A percentile compares a stretch with the other conserved stretches of the same genome.
Conservation (phyloP, 2,329 filamentous ascomycete species). For the Talaromyces funiculosus region DNA sequence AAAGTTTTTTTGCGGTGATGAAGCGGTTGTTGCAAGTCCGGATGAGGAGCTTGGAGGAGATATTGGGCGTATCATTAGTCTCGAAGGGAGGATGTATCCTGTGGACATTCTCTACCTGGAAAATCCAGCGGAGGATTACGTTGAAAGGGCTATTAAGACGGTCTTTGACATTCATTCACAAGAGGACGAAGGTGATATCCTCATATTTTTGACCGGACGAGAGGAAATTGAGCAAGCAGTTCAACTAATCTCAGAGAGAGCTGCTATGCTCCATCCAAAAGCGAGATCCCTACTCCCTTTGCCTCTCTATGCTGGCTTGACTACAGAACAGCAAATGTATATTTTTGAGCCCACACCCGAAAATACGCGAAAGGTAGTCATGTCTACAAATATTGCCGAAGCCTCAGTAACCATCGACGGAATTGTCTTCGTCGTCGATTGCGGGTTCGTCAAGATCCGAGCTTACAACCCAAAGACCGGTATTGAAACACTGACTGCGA, state of each 20-base stretch:
- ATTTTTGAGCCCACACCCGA: slow-evolving; percentile 81
- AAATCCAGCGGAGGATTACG: slow-evolving; percentile 74
- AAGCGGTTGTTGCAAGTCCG: slow-evolving; percentile 32
- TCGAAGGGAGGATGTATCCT: slow-evolving; percentile 83
- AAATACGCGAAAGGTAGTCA: slow-evolving; percentile 82
- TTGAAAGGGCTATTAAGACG: slow-evolving; percentile 74
- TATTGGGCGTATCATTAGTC: slow-evolving; percentile 64
- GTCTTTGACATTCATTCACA: slow-evolving; percentile 81
- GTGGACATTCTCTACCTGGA: slow-evolving; percentile 82
- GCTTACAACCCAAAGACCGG: slow-evolving; percentile 78
- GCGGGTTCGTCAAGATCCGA: slow-evolving; percentile 83
- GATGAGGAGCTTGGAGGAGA: slow-evolving; percentile 35
- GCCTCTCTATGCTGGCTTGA: slow-evolving; percentile 82
- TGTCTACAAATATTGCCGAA: slow-evolving; percentile 94
- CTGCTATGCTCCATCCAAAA: slow-evolving; percentile 56
- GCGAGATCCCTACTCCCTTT: slow-evolving; percentile 61
- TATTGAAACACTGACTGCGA: slow-evolving; percentile 79
- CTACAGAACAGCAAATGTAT: slow-evolving; percentile 89
- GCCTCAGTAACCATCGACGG: slow-evolving; percentile 92
- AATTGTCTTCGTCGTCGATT: slow-evolving; percentile 85
- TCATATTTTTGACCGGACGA: slow-evolving; percentile 85
- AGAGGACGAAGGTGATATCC: slow-evolving; percentile 76
- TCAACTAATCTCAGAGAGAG: slow-evolving; percentile 70
- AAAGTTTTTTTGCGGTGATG: slow-evolving; percentile 62
- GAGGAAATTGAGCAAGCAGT: slow-evolving; percentile 85